Evolutionary conservation across 176 grass and related monocot genomes (phyloP).

Genomic region (Carex littledalei): DNA sequence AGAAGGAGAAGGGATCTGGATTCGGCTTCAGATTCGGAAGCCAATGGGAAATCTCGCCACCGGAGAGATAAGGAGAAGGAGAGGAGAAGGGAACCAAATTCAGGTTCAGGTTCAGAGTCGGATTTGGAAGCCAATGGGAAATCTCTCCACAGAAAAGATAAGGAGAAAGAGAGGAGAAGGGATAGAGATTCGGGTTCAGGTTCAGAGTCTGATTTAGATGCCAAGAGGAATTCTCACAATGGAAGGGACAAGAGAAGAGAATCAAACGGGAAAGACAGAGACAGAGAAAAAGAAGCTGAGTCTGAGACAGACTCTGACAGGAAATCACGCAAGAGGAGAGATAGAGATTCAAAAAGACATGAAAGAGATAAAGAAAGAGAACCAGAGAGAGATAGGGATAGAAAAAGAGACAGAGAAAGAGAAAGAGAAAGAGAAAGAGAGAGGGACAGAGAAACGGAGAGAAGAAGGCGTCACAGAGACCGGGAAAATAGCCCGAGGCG

Average conservation of each 20-base stretch:
- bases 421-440: background rate
- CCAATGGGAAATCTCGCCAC: background rate
- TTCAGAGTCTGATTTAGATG: background rate
- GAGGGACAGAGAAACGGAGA: constrained; percentile 7
- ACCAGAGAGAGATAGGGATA: constrained; percentile 7
- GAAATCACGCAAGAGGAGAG: background rate
- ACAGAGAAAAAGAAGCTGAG: constrained; percentile 1
- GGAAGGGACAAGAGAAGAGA: constrained; percentile 5
- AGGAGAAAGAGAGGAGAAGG: constrained; percentile 3
- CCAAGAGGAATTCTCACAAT: background rate
- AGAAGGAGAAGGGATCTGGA: background rate
- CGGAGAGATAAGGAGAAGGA: background rate
- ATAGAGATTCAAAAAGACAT: constrained; percentile 6
- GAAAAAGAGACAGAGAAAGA: background rate
- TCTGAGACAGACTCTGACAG: constrained; percentile 21
- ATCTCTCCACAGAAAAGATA: background rate
- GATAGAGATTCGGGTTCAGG: background rate
- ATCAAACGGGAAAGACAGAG: constrained; percentile 11
- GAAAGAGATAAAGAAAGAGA: constrained; percentile 13
- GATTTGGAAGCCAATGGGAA: background rate
- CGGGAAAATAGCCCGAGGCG: background rate
- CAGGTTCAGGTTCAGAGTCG: background rate
- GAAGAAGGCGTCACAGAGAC: constrained; percentile 18
- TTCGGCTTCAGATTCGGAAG: background rate
- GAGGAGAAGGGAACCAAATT: background rate